A percentile compares a stretch with the other conserved stretches of the same genome.
These are phyloP conservation scores for Plantago rigida DNA, from an alignment of 305 asterid genomes.

Conservation along the genomic window DNA sequence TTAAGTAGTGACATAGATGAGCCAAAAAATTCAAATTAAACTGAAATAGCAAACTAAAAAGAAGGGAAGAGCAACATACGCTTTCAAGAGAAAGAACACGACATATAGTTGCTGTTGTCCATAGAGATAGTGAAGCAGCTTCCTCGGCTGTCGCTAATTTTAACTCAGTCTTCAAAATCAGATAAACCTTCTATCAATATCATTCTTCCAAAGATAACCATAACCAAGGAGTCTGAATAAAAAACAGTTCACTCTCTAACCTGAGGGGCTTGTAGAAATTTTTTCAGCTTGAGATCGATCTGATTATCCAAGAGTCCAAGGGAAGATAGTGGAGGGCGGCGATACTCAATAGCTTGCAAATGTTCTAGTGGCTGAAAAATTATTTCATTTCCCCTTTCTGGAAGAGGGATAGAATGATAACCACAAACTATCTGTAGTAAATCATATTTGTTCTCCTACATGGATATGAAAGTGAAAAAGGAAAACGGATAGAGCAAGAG, in stretches of 20 bases:
- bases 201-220: slow-evolving; percentile 18
- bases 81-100: slow-evolving; percentile 87
- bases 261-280: slow-evolving; percentile 46
- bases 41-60: slow-evolving; percentile 18
- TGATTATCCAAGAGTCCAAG: slow-evolving; percentile 45
- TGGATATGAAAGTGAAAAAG: slow-evolving; percentile 23
- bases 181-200: slow-evolving; percentile 21
- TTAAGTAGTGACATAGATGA: slow-evolving; percentile 13
- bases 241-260: slow-evolving; percentile 33
- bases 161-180: slow-evolving; percentile 51
- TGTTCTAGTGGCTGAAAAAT: slow-evolving; percentile 79
- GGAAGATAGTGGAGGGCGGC: slow-evolving; percentile 51
- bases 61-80: slow-evolving; percentile 31
- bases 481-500: slow-evolving; percentile 13
- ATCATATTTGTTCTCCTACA: slow-evolving; percentile 73
- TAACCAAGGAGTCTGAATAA: slow-evolving; percentile 5
- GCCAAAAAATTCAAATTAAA: slow-evolving; percentile 11
- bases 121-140: slow-evolving; percentile 71
- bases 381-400: slow-evolving; percentile 58
- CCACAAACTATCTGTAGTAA: slow-evolving; percentile 76
- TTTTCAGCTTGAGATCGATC: slow-evolving; percentile 33
- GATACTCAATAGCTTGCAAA: slow-evolving; percentile 58
- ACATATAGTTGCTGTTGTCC: slow-evolving; percentile 82
- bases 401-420: slow-evolving; percentile 59
- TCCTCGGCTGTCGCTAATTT: slow-evolving; percentile 78